phyloP scores from a whole-genome alignment of 805 yeast species.

The Sugiyamaella smithiae region DNA sequence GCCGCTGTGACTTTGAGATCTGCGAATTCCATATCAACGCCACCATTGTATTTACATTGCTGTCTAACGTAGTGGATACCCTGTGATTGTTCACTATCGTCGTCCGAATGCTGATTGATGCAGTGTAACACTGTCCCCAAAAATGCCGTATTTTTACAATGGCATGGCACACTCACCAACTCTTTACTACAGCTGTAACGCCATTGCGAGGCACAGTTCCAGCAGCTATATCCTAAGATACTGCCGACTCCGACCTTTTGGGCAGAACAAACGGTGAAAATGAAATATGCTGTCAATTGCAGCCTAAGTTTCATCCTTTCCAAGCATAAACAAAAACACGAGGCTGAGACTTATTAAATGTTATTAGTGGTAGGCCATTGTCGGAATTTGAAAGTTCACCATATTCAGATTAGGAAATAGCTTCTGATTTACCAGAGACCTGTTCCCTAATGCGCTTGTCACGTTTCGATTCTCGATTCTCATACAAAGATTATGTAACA shows the following conservation, averaged over 20 bases:
- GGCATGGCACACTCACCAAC: slow-evolving; percentile 22
- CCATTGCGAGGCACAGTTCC: slow-evolving; percentile 33
- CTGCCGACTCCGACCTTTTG: slow-evolving; percentile 35
- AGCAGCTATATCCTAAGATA: slow-evolving; percentile 32
- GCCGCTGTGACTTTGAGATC: too few relatives aligned
- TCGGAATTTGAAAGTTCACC: too few relatives aligned
- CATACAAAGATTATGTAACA: too few relatives aligned
- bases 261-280: slow-evolving; percentile 10
- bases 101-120: slow-evolving; percentile 24
- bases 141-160: slow-evolving; percentile 30
- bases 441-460: too few relatives aligned
- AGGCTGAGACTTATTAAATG: too few relatives aligned
- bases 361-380: too few relatives aligned
- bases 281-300: too few relatives aligned
- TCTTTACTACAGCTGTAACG: slow-evolving; percentile 29
- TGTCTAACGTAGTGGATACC: slow-evolving; percentile 29
- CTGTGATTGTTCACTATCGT: slow-evolving; percentile 24
- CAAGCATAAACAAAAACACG: too few relatives aligned
- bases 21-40: slow-evolving; percentile 21
- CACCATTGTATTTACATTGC: slow-evolving; percentile 33
- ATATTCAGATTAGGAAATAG: too few relatives aligned
- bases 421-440: too few relatives aligned
- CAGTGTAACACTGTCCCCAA: slow-evolving; percentile 33
- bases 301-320: too few relatives aligned
- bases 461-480: too few relatives aligned